phyloP scores from a whole-genome alignment of 1,284 basidiomycete species.

The Puccinia polysora region DNA sequence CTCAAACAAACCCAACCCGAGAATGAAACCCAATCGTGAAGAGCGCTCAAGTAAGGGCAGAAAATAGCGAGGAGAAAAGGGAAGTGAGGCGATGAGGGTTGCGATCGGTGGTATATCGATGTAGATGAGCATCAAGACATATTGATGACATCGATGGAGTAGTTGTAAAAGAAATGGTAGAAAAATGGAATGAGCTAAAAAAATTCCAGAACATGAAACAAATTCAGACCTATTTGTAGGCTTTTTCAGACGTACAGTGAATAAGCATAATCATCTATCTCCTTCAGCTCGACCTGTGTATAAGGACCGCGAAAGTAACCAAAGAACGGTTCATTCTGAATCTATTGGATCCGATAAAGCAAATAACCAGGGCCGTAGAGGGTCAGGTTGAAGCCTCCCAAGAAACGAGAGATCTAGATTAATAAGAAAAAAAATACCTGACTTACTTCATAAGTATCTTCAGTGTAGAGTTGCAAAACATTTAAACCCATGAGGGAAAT shows the following conservation, averaged over 20 bases:
- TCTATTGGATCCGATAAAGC: slow-evolving; percentile 43
- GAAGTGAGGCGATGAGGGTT: too few relatives aligned
- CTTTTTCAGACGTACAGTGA: slow-evolving; percentile 44
- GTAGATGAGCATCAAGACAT: too few relatives aligned
- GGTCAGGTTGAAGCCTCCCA: slow-evolving; percentile 45
- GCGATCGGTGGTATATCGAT: too few relatives aligned
- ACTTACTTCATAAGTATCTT: slow-evolving; percentile 45
- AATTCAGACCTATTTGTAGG: background rate
- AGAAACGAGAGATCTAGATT: background rate
- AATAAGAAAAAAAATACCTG: background rate
- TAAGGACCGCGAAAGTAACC: slow-evolving; percentile 53
- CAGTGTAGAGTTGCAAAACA: slow-evolving; percentile 50
- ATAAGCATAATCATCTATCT: slow-evolving; percentile 53
- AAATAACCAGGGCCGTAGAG: background rate
- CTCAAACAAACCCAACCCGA: background rate
- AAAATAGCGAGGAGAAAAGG: too few relatives aligned
- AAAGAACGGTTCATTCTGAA: slow-evolving; percentile 54
- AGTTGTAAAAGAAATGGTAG: too few relatives aligned
- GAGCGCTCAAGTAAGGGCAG: too few relatives aligned
- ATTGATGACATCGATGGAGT: too few relatives aligned
- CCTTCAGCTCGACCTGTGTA: slow-evolving; percentile 48
- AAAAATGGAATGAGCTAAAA: background rate
- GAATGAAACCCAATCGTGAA: background rate
- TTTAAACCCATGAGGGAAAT: slow-evolving; percentile 53
- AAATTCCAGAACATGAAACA: background rate